Evolutionary conservation across 2,329 filamentous ascomycete genomes (phyloP).

Genomic region (Penicillium sp.): DNA sequence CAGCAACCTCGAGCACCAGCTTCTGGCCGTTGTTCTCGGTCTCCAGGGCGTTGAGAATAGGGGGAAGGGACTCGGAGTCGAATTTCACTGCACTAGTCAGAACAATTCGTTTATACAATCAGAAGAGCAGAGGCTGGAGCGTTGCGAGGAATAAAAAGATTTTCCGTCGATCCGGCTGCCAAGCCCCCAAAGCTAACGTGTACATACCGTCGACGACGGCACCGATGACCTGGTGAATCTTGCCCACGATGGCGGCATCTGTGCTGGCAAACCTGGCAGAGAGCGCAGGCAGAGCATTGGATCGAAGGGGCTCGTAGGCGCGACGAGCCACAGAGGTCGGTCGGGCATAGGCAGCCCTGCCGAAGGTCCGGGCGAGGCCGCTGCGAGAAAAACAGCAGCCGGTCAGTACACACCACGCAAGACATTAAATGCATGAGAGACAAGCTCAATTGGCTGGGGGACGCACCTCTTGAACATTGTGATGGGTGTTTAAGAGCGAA

Average conservation of each 20-base stretch:
- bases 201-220: constrained; percentile 93
- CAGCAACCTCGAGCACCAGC: constrained; percentile 92
- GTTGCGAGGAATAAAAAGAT: constrained; percentile 40
- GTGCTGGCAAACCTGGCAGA: constrained; percentile 61
- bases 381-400: constrained; percentile 36
- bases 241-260: constrained; percentile 56
- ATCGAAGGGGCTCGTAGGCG: constrained; percentile 55
- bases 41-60: constrained; percentile 95
- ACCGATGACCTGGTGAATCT: constrained; percentile 84
- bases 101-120: constrained; percentile 17
- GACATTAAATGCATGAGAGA: no score
- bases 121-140: constrained; percentile 14
- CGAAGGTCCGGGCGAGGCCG: constrained; percentile 63
- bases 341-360: constrained; percentile 57
- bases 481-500: constrained; percentile 44
- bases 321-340: constrained; percentile 52
- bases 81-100: constrained; percentile 76
- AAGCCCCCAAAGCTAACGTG: constrained; percentile 24
- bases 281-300: constrained; percentile 56
- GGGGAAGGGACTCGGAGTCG: constrained; percentile 84
- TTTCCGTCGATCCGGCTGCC: constrained; percentile 29
- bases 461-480: constrained; percentile 62
- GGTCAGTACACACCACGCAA: constrained; percentile 28
- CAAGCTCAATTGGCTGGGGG: constrained; percentile 18
- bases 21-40: constrained; percentile 89